Evolutionary conservation across 371 early-diverging fungal species (phyloP), one percentile per base, ranked within the genome.

Genomic region (Rhizopus sp.): DNA sequence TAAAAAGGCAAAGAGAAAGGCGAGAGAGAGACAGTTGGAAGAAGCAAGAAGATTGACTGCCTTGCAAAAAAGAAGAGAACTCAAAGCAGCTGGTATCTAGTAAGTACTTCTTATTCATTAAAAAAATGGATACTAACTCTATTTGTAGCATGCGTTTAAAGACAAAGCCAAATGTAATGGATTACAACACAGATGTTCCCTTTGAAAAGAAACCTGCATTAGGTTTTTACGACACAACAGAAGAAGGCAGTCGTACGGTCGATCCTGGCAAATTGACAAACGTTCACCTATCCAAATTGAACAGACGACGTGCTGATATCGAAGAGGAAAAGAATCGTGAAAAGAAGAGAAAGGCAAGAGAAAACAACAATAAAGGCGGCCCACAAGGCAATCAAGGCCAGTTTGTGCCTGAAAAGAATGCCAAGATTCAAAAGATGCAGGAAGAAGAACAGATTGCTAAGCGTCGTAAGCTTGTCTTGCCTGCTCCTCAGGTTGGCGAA

Each of bases 1-100:
- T 55, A 98, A 98, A 68, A 98, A 98, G 66, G 97, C 99, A 10
- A 97, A 97, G 72, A 86, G 99, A 68, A 98, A 97, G 81, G 98
- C 97, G 12, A 88, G 99, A 64, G 99, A 98, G 74, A 85, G 93
- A 70, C 95, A 95, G 68, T 77, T 97, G 50, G 97, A 97, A 68
- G 99, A 97, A 68, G 93, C 98, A 6, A 79, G 95, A 55, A 87
- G 98, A 29, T 77, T 96, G 50, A 89, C 97, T 3, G 64, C 90
- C 0, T 68, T 97, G 12, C 98, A 97, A 68, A 98, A 98, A 74
- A 80, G 94, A 41, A 81, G 98, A 50, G 99, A 98, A 79, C 76
- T 98, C 32, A 97, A 95, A 66, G 97, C 96, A 0, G 97, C 98
- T 8, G 99, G 99, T 23, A 92, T 98, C 15, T 94, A 92, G 64